These are phyloP conservation scores for Clonostachys byssicola DNA, from an alignment of 2,329 filamentous ascomycete genomes.

Conservation along the genomic window DNA sequence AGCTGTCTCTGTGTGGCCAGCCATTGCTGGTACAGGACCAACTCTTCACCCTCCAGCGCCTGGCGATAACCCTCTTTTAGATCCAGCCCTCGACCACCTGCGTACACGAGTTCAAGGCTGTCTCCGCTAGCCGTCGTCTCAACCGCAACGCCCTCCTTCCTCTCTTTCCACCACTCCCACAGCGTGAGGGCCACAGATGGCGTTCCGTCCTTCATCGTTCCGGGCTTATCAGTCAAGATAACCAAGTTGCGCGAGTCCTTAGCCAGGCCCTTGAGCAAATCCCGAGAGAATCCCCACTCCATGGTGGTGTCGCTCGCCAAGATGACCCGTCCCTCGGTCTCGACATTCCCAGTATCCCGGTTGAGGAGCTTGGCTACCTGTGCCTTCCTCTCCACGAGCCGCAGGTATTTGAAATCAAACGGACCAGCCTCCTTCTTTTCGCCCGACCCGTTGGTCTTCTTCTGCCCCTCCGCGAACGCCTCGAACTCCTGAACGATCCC, in stretches of 20 bases:
- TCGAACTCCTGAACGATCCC: slow-evolving; percentile 91
- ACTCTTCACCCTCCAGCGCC: slow-evolving; percentile 70
- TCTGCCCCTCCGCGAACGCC: slow-evolving; percentile 53
- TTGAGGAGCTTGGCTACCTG: slow-evolving; percentile 70
- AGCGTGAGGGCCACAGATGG: slow-evolving; percentile 68
- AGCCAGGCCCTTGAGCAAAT: slow-evolving; percentile 71
- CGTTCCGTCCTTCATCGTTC: slow-evolving; percentile 27
- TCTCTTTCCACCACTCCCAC: slow-evolving; percentile 76
- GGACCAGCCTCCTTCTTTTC: slow-evolving; percentile 55
- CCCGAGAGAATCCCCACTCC: slow-evolving; percentile 92
- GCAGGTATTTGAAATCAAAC: slow-evolving; percentile 86
- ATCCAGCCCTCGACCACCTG: slow-evolving; percentile 57
- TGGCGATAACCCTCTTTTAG: slow-evolving; percentile 58
- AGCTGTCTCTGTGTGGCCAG: slow-evolving; percentile 83
- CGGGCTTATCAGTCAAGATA: slow-evolving; percentile 74
- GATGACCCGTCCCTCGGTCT: slow-evolving; percentile 64
- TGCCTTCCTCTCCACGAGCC: slow-evolving; percentile 75
- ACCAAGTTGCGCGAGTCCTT: slow-evolving; percentile 77
- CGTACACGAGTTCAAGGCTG: slow-evolving; percentile 62
- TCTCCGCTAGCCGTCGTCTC: slow-evolving; percentile 52
- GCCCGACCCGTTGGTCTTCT: slow-evolving; percentile 37
- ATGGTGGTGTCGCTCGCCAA: slow-evolving; percentile 85
- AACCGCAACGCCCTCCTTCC: slow-evolving; percentile 56
- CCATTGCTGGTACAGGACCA: slow-evolving; percentile 85
- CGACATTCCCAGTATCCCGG: slow-evolving; percentile 33